phyloP scores from a whole-genome alignment of 805 yeast genomes.

The Candida railenensis region DNA sequence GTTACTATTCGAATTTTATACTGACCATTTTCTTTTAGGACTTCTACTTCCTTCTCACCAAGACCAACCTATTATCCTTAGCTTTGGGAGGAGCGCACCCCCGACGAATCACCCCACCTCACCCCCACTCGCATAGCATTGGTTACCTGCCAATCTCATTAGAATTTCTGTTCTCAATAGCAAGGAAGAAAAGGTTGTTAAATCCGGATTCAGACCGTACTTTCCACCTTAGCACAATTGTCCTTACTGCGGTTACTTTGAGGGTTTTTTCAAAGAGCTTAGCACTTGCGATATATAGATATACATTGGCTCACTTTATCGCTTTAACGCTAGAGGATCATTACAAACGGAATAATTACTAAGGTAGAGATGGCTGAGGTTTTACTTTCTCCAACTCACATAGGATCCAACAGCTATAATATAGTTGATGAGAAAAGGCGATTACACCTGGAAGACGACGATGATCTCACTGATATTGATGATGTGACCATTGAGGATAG shows the following conservation, averaged over 20 bases:
- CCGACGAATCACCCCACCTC: neutral
- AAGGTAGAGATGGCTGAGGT: slow-evolving; percentile 1
- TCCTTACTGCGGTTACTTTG: neutral
- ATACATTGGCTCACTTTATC: too few species aligned
- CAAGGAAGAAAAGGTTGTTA: neutral
- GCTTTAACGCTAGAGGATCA: too few species aligned
- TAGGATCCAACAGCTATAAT: neutral
- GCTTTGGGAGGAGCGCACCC: neutral
- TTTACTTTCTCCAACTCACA: slow-evolving; percentile 3
- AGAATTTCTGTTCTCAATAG: neutral
- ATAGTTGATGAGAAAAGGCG: neutral
- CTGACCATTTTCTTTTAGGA: neutral
- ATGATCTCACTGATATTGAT: slow-evolving; percentile 6
- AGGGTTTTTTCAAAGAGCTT: neutral
- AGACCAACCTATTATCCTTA: neutral
- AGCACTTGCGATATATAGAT: too few species aligned
- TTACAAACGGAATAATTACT: too few species aligned
- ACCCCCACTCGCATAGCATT: neutral
- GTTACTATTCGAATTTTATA: neutral
- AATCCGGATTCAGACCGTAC: neutral
- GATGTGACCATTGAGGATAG: slow-evolving; percentile 2
- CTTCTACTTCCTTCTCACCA: neutral
- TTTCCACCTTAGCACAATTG: too few species aligned
- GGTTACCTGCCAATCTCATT: neutral
- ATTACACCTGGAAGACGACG: slow-evolving; percentile 4